Conservation (phyloP, 352 stramenopile species). For the Thalassiosira hispida region DNA sequence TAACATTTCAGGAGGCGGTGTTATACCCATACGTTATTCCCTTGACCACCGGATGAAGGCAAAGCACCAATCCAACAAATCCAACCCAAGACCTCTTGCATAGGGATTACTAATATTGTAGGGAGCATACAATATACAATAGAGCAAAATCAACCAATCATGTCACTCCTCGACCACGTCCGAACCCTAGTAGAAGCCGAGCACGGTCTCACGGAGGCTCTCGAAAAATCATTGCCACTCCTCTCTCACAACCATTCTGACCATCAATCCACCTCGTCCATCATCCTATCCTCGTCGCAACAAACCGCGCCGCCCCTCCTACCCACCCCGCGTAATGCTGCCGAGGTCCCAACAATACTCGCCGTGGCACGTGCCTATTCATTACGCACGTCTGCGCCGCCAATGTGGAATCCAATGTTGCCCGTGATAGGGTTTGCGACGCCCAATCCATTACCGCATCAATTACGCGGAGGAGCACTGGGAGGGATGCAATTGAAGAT, state of each 20-base stretch:
- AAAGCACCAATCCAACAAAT: no score
- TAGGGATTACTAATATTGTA: no score
- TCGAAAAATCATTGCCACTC: slow-evolving; percentile 70
- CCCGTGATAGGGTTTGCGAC: slow-evolving; percentile 81
- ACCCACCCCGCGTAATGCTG: slow-evolving; percentile 63
- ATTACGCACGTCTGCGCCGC: slow-evolving; percentile 72
- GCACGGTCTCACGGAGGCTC: slow-evolving; percentile 60
- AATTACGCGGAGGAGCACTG: slow-evolving; percentile 71
- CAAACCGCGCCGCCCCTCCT: slow-evolving; percentile 50
- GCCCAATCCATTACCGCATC: slow-evolving; percentile 80
- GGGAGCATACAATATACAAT: no score
- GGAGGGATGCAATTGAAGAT: slow-evolving; percentile 76
- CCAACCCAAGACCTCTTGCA: no score
- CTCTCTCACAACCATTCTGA: slow-evolving; percentile 28
- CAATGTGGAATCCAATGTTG: slow-evolving; percentile 78
- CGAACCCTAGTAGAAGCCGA: slow-evolving; percentile 67
- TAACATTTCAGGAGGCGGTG: no score
- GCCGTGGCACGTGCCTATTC: slow-evolving; percentile 72
- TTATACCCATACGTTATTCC: no score
- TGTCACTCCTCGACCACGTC: slow-evolving; percentile 56
- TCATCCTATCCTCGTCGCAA: slow-evolving; percentile 15
- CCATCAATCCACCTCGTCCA: background rate
- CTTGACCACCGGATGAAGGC: no score
- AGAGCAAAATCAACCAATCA: no score
- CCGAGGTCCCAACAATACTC: slow-evolving; percentile 69